phyloP scores from a whole-genome alignment of 257 asterid species.

The Catharanthus roseus region DNA sequence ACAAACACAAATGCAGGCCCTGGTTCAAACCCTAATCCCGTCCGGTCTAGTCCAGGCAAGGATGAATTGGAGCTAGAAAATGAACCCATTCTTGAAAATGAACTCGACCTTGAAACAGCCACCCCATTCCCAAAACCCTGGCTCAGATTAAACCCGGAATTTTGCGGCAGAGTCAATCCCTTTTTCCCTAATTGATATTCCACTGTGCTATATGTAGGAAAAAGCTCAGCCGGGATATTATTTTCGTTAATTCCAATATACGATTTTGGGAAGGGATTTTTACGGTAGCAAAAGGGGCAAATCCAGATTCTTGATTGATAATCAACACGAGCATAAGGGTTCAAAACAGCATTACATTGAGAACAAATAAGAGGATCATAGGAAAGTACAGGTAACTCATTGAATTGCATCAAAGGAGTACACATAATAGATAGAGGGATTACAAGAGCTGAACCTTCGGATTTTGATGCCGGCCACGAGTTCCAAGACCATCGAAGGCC shows the following conservation, averaged over 20 bases:
- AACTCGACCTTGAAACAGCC: conserved; percentile 25
- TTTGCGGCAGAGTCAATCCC: conserved; percentile 28
- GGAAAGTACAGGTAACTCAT: conserved; percentile 72
- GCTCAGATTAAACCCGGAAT: conserved; percentile 22
- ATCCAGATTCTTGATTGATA: conserved; percentile 61
- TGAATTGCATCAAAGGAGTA: conserved; percentile 63
- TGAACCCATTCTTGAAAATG: conserved; percentile 43
- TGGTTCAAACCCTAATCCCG: conserved; percentile 26
- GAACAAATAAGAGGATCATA: conserved; percentile 73
- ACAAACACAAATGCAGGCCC: conserved; percentile 86
- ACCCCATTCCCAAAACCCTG: conserved; percentile 32
- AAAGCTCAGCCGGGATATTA: conserved; percentile 91
- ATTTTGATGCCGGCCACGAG: conserved; percentile 75
- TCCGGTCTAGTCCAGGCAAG: conserved; percentile 33
- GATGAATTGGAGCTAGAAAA: conserved; percentile 29
- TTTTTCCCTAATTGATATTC: conserved; percentile 62
- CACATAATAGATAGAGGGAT: conserved; percentile 85
- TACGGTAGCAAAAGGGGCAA: conserved; percentile 71
- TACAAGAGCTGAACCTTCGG: conserved; percentile 56
- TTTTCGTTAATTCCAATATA: conserved; percentile 62
- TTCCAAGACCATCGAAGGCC: conserved; percentile 99
- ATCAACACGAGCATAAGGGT: conserved; percentile 89
- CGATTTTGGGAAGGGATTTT: conserved; percentile 63
- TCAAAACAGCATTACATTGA: conserved; percentile 67
- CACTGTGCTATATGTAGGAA: conserved; percentile 88